Base-by-base conservation (phyloP, 352 stramenopile species). In the Pythium folliculosum region DNA sequence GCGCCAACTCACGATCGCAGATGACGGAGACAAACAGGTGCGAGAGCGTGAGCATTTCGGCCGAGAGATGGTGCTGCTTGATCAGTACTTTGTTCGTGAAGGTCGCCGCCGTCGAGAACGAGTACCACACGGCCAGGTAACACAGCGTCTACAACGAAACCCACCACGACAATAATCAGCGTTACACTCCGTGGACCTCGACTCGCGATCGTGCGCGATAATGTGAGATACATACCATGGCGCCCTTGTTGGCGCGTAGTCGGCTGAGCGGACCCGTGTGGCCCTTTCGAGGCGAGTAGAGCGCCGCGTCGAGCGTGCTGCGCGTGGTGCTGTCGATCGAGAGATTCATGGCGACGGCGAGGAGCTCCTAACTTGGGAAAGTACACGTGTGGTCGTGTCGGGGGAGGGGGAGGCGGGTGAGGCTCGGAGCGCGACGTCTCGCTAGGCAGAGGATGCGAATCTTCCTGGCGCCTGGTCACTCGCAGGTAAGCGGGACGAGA, bases 61-160 rank as follows among this genome's bases (percentile, higher is more conserved):
- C 86, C 52, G 86, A 92, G 22, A 95, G 76, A 53, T 92, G 85
- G 63, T 95, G 77, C 75, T 95, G 79, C 70, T 95, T 95, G 75
- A 95, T 93, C 54, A 95, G 63, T 40, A 89, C 75, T 51, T 92
- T 94, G 72, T 95, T 95, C 22, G 83, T 94, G 71, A 95, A 95
- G 21, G 87, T 95, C 51, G 85, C 72, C 6, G 71, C 72, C 13
- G 84, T 86, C 60, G 87, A 94, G 74, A 95, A 95, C 60, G 87
- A 77, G 60, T 95, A 94, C 87, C 87, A 95, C 40, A 88, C 71
- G 50, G 75, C 47, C 50, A 95, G 55, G 51, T 81, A 63, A 25
- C 73, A 60, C 43, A 81, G 63, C 9, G 76, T 84, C 77, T 88
- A 23, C 19, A 23, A 57, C 25, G 59, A 49, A 43, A 71, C 14